Percentiles rank a stretch among this genome's conserved stretches.
Evolutionary conservation across 352 stramenopile species (phyloP).

Genomic region (Phytophthora syringae): DNA sequence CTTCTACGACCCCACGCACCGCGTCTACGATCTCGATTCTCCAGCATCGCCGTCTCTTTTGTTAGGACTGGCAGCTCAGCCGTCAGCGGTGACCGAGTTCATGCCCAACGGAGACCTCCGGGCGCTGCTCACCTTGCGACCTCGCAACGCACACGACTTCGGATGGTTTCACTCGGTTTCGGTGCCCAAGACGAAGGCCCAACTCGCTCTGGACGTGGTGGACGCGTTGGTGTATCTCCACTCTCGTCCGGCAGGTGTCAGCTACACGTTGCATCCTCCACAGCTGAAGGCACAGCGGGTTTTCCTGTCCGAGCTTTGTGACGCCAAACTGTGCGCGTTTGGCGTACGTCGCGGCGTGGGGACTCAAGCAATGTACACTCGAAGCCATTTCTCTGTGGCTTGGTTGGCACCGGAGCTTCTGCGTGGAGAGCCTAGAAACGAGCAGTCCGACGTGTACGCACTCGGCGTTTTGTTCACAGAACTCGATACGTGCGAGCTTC

Average conservation of each 20-base stretch:
- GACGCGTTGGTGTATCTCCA: constrained; percentile 61
- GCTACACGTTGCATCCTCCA: constrained; percentile 27
- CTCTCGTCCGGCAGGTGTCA: constrained; percentile 31
- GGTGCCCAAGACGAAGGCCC: constrained; percentile 35
- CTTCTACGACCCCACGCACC: constrained; percentile 34
- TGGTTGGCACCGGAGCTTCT: constrained; percentile 68
- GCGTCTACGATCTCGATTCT: constrained; percentile 30
- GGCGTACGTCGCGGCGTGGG: constrained; percentile 34
- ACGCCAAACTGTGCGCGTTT: constrained; percentile 62
- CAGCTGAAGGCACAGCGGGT: constrained; percentile 56
- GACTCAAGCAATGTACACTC: constrained; percentile 10
- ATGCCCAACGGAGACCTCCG: constrained; percentile 53
- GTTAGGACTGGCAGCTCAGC: constrained; percentile 17
- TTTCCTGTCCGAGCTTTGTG: constrained; percentile 47
- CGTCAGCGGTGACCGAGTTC: constrained; percentile 51
- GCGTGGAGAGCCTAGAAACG: constrained; percentile 35
- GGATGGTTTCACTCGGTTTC: constrained; percentile 42
- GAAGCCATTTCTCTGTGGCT: constrained; percentile 40
- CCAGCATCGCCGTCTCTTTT: constrained; percentile 29
- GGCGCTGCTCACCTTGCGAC: constrained; percentile 35
- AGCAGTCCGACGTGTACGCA: constrained; percentile 52
- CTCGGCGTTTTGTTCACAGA: constrained; percentile 65
- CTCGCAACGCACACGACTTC: constrained; percentile 37
- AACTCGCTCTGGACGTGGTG: constrained; percentile 54
- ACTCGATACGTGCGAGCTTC: constrained; percentile 61